Evolutionary conservation across 179 eudicot genomes (phyloP), one percentile per base, ranked within the genome.

Genomic region (Dionaea muscipula): DNA sequence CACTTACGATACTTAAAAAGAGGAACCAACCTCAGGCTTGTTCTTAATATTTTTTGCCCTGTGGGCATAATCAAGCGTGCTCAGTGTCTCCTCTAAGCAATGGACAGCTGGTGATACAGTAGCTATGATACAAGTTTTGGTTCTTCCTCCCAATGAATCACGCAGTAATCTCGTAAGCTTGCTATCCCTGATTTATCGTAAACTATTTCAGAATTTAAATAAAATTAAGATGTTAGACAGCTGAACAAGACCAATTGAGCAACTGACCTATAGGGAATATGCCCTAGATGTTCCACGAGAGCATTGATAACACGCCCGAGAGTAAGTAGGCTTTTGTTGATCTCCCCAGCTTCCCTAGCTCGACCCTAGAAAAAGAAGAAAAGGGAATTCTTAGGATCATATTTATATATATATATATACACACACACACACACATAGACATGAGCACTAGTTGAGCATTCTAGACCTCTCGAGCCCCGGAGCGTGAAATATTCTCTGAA

Each of bases 111-210:
- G 95, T 47, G 97, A 75, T 74, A 89, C 72, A 31, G 97, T 89
- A 53, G 97, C 95, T 68, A 89, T 83, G 28, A 89, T 83, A 70
- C 97, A 89, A 26, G 97, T 85, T 79, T 89, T 89, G 48, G 95
- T 85, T 68, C 76, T 83, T 49, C 97, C 93, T 59, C 97, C 97
- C 71, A 85, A 69, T 20, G 97, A 83, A 68, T 89, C 97, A 65
- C 97, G 81, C 65, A 89, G 63, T 61, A 89, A 69, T 73, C 97
- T 81, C 65, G 95, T 89, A 59, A 89, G 70, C 62, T 89, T 85
- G 74, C 95, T 85, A 55, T 89, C 97, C 77, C 89, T 89, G 79
- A 43, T 7, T 15, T 7, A 18, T 1, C 47, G 17, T 1, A 10
- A 8, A 19, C 17, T 8, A 1, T 17, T 43, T 43, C 12, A 39